A percentile compares a stretch with the other conserved stretches of the same genome.
phyloP scores from a whole-genome alignment of 225 moss, liverwort and hornwort genomes.

The Rhytidiadelphus loreus region DNA sequence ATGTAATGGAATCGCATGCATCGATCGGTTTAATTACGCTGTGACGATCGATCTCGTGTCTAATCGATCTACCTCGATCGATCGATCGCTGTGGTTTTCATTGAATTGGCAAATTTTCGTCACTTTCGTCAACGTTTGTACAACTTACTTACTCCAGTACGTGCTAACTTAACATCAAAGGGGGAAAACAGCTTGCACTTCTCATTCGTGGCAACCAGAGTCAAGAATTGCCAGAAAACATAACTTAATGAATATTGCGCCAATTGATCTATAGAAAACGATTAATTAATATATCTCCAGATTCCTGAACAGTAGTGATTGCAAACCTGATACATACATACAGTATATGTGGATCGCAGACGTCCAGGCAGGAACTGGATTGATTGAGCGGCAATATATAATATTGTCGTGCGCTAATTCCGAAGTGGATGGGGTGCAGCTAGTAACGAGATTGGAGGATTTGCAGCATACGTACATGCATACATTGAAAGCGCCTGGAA shows the following conservation, averaged over 20 bases:
- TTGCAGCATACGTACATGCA: no score
- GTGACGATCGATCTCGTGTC: neutral
- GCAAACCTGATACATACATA: neutral
- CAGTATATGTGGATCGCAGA: neutral
- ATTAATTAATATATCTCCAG: neutral
- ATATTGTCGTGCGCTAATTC: neutral
- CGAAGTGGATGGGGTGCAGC: neutral
- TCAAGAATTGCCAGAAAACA: neutral
- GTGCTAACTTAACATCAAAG: no score
- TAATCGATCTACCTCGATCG: neutral
- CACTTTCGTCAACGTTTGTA: neutral
- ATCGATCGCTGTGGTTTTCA: neutral
- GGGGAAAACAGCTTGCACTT: neutral
- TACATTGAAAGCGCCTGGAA: no score
- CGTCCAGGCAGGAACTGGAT: neutral
- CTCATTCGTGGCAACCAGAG: no score
- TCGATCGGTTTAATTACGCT: neutral
- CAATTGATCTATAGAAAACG: neutral
- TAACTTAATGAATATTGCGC: no score
- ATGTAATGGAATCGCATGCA: no score
- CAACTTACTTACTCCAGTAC: no score
- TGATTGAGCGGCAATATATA: neutral
- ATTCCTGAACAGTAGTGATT: neutral
- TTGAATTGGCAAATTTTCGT: neutral
- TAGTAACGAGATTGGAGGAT: neutral